phyloP scores from a whole-genome alignment of 306 rosid species.

The Vachellia pachyceras region DNA sequence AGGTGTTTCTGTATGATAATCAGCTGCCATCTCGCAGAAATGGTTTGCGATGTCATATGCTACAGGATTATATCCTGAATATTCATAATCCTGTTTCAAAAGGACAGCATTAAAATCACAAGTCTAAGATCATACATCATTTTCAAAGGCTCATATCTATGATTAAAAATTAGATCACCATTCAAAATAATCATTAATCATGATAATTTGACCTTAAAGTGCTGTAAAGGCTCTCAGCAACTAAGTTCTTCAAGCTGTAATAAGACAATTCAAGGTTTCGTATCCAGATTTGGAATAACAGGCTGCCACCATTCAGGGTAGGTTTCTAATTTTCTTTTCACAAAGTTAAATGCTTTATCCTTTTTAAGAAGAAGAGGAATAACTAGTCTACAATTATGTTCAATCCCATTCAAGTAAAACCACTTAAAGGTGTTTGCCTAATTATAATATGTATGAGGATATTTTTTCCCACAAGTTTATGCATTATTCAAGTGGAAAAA shows the following conservation, averaged over 20 bases:
- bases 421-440: neutral
- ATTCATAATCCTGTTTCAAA: slow-evolving; percentile 76
- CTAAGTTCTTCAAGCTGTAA: neutral
- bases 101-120: slow-evolving; percentile 11
- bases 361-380: neutral
- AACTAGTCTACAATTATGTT: neutral
- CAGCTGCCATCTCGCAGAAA: slow-evolving; percentile 85
- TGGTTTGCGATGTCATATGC: slow-evolving; percentile 93
- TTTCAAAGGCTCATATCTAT: neutral
- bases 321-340: neutral
- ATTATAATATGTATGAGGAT: neutral
- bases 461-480: neutral
- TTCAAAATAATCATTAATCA: neutral
- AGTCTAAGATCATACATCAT: neutral
- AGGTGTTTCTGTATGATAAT: slow-evolving; percentile 81
- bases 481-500: neutral
- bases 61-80: slow-evolving; percentile 80
- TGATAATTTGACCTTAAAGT: slow-evolving; percentile 1
- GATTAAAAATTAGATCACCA: neutral
- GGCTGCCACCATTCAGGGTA: neutral
- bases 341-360: neutral
- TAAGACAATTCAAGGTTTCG: neutral
- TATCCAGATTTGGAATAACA: neutral
- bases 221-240: neutral
- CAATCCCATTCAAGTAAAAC: neutral